phyloP scores from a whole-genome alignment of 164 flowering plant genomes.

The Nelumbo lutea region DNA sequence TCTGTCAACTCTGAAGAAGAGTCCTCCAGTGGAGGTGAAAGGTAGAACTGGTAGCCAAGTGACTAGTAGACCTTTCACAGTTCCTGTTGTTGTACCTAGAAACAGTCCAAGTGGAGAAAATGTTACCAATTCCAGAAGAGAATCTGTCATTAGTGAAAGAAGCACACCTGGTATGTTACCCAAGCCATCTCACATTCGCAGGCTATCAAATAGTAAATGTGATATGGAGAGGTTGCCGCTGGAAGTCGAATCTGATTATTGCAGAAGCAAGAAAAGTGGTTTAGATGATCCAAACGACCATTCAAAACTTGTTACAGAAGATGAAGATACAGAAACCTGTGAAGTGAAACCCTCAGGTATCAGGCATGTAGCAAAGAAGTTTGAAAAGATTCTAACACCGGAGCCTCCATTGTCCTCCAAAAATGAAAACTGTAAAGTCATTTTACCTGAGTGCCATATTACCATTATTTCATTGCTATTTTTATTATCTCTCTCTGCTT shows the following conservation, averaged over 20 bases:
- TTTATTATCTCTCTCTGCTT: neutral
- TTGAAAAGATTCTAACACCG: slow-evolving; percentile 31
- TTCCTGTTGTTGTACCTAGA: slow-evolving; percentile 52
- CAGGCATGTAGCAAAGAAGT: slow-evolving; percentile 35
- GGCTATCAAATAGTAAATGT: slow-evolving; percentile 29
- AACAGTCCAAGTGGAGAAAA: slow-evolving; percentile 42
- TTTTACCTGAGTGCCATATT: neutral
- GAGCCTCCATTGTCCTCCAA: slow-evolving; percentile 18
- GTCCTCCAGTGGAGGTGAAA: slow-evolving; percentile 19
- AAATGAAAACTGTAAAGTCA: slow-evolving; percentile 34
- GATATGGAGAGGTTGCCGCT: slow-evolving; percentile 30
- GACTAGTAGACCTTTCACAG: slow-evolving; percentile 30
- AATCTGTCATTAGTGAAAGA: slow-evolving; percentile 38
- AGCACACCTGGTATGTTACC: slow-evolving; percentile 31
- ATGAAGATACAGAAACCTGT: slow-evolving; percentile 27
- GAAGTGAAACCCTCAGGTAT: slow-evolving; percentile 27
- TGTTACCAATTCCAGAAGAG: slow-evolving; percentile 32
- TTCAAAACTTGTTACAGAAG: slow-evolving; percentile 25
- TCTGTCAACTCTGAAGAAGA: slow-evolving; percentile 32
- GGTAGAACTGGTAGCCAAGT: slow-evolving; percentile 29
- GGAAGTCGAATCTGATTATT: slow-evolving; percentile 27
- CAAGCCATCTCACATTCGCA: slow-evolving; percentile 50
- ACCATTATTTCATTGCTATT: neutral
- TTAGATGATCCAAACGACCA: slow-evolving; percentile 25
- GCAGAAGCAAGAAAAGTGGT: slow-evolving; percentile 17